Evolutionary conservation across 257 asterid genomes (phyloP), one percentile per base, ranked within the genome.

Genomic region (Ligustrum vulgare): DNA sequence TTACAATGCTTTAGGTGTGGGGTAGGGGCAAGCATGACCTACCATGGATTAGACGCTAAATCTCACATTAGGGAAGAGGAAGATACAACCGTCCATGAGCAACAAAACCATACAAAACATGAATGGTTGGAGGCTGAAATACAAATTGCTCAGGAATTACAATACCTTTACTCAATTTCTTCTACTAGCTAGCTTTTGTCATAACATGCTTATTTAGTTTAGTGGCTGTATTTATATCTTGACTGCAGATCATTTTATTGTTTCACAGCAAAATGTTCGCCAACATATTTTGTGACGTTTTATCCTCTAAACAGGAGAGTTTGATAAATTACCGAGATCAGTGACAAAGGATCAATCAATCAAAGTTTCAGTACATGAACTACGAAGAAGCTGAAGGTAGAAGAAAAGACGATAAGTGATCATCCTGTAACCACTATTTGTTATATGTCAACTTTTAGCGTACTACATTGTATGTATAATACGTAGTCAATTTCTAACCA

Each of bases 231-330:
- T 8, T 8, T 58, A 20, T 23, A 22, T 8, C 25, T 54, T 3
- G n/a, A n/a, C 66, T 23, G 33, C 13, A 22, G 5, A 58, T 58
- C 12, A 22, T 58, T 58, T 58, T 58, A 58, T 56, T 58, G 66
- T 22, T 58, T 7, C 15, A 2, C 66, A 23, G 33, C 33, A 58
- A 22, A 23, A n/a, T 54, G n/a, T 20, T n/a, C 25, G 8, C 4
- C 63, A 7, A 20, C 63, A 20, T 54, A 36, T n/a, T 66, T 47
- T 39, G 23, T 56, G 47, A 54, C 37, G 8, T 25, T 13, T 8
- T 11, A 63, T 75, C 41, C 35, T 79, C 63, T 70, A 70, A 70
- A 62, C 92, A 91, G 96, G 97, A 86, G 90, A 83, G 78, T 62
- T 60, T 86, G 83, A 88, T 71, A 56, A 54, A 62, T 75, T 78